Conservation (phyloP, 2,329 filamentous ascomycete genomes). For the Verruconis gallopava region DNA sequence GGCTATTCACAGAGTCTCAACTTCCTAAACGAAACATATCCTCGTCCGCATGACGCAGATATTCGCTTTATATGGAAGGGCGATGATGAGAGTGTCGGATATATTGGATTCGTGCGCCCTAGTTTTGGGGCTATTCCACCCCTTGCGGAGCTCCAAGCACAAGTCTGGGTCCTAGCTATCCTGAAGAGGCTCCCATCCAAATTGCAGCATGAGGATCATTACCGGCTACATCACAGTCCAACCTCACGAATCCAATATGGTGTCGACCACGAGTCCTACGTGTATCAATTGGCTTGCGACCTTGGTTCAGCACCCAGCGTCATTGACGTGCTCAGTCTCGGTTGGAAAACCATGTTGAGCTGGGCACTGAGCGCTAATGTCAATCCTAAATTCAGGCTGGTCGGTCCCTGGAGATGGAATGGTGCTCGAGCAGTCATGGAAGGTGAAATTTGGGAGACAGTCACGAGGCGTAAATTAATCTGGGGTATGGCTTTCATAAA, state of each 20-base stretch:
- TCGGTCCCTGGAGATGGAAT: slow-evolving; percentile 4
- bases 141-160: slow-evolving; percentile 36
- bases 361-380: slow-evolving; percentile 7
- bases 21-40: slow-evolving; percentile 29
- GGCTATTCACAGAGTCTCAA: slow-evolving; percentile 32
- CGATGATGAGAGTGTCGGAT: slow-evolving; percentile 28
- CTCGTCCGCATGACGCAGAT: slow-evolving; percentile 34
- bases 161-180: slow-evolving; percentile 34
- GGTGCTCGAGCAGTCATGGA: slow-evolving; percentile 6
- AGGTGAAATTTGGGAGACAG: slow-evolving; percentile 4
- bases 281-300: slow-evolving; percentile 37
- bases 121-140: slow-evolving; percentile 32
- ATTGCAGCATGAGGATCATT: slow-evolving; percentile 27
- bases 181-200: slow-evolving; percentile 15
- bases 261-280: slow-evolving; percentile 38
- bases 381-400: slow-evolving; percentile 4
- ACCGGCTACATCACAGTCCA: slow-evolving; percentile 25
- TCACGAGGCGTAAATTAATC: slow-evolving; percentile 1
- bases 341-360: neutral
- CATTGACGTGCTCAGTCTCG: neutral
- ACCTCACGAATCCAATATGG: slow-evolving; percentile 26
- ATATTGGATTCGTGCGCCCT: slow-evolving; percentile 36
- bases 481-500: slow-evolving; percentile 1
- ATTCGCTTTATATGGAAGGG: slow-evolving; percentile 41
- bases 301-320: slow-evolving; percentile 32